Conservation (phyloP, 345 rosid genomes). For the Eucalyptus cloeziana region DNA sequence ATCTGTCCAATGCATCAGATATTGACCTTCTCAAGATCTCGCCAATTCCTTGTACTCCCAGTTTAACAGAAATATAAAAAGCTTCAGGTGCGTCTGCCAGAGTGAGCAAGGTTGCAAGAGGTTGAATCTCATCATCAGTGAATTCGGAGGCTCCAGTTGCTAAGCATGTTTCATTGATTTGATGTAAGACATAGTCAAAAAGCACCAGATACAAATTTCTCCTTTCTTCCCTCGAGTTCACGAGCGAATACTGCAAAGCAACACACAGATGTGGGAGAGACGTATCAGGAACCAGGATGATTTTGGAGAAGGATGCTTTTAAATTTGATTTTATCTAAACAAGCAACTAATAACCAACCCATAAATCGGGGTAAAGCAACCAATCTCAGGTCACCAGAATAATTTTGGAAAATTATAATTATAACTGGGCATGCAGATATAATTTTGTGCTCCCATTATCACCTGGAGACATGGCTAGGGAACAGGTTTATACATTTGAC, state of each 20-base stretch:
- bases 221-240: constrained; percentile 80
- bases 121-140: constrained; percentile 76
- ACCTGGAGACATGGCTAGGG: not conserved
- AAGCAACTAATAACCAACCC: not conserved
- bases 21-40: constrained; percentile 90
- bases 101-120: constrained; percentile 65
- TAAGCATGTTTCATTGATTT: constrained; percentile 70
- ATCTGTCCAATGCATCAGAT: constrained; percentile 66
- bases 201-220: constrained; percentile 81
- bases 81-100: constrained; percentile 97
- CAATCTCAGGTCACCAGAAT: not conserved
- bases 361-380: not conserved
- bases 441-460: not conserved
- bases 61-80: constrained; percentile 85
- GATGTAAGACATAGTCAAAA: constrained; percentile 78
- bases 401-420: not conserved
- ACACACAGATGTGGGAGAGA: not conserved
- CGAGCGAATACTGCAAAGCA: constrained; percentile 73
- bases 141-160: constrained; percentile 81
- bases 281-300: not conserved
- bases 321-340: not conserved
- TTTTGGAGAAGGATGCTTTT: not conserved
- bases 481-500: not conserved
- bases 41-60: constrained; percentile 91
- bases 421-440: not conserved